phyloP scores from a whole-genome alignment of 2,329 filamentous ascomycete species.

The Trichoderma endophyticum region DNA sequence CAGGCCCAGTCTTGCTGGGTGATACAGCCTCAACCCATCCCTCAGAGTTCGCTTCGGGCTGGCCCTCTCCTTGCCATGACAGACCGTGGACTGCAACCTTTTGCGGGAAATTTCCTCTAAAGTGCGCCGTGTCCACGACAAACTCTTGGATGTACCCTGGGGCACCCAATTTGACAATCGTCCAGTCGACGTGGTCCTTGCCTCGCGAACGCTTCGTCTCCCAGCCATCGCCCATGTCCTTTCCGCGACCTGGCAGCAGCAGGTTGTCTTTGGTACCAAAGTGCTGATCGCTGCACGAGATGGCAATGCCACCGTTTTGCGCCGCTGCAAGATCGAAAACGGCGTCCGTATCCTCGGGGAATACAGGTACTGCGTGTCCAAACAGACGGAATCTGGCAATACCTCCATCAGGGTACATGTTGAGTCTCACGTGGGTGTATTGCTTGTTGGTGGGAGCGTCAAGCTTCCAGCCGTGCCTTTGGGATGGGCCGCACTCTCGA shows the following conservation, averaged over 20 bases:
- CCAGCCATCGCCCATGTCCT: constrained; percentile 88
- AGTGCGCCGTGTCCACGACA: constrained; percentile 77
- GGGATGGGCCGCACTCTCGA: constrained; percentile 70
- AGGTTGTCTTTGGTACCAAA: constrained; percentile 80
- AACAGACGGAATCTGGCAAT: constrained; percentile 78
- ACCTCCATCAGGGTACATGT: constrained; percentile 84
- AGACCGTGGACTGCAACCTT: constrained; percentile 66
- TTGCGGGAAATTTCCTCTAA: constrained; percentile 80
- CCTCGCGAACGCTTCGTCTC: constrained; percentile 74
- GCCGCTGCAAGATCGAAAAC: constrained; percentile 75
- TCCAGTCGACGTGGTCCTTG: constrained; percentile 74
- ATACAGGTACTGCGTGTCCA: constrained; percentile 72
- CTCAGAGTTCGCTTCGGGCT: constrained; percentile 54
- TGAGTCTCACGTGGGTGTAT: constrained; percentile 75
- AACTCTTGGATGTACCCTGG: constrained; percentile 63
- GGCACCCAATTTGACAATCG: constrained; percentile 70
- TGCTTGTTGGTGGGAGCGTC: constrained; percentile 56
- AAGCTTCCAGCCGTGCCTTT: constrained; percentile 71
- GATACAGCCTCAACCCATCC: constrained; percentile 65
- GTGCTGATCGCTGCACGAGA: constrained; percentile 78
- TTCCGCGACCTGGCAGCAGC: constrained; percentile 71
- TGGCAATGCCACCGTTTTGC: constrained; percentile 72
- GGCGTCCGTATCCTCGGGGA: constrained; percentile 62
- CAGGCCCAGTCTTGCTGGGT: constrained; percentile 67
- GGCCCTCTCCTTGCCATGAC: constrained; percentile 50